Evolutionary conservation across 2,329 filamentous ascomycete genomes (phyloP), one percentile per base, ranked within the genome.

Genomic region (Ceratocystis lukuohia): DNA sequence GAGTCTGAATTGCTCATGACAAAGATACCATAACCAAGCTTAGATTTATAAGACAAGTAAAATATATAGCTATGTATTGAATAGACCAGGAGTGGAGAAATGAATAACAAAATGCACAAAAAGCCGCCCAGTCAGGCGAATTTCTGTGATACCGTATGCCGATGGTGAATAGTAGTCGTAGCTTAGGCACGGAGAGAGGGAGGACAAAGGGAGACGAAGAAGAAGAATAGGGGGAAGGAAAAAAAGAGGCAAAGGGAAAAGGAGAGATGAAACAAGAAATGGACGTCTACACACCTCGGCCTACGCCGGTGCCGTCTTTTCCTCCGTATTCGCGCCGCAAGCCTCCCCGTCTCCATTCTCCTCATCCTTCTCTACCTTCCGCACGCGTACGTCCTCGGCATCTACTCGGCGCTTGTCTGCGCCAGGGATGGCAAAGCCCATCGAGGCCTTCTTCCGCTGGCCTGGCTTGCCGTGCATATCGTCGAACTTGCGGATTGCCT

Each of bases 401-500:
- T 78, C 78, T 1, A 71, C 70, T 25, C 71, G 72, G 66, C 73
- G 75, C 17, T 74, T 77, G 0, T 74, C 72, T 3, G 77, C 72
- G 1, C 81, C 76, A 2, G 25, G 28, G 15, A 59, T 37, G 63
- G 78, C 83, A 71, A 88, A 88, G 0, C 85, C 85, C 76, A 88
- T 82, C 5, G 74, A 75, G 68, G 77, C 77, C 66, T 75, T 75
- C 71, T 77, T 84, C 72, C 84, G 87, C 45, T 87, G 83, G 73
- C 96, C 91, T 1, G 67, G 65, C 56, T 68, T 69, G 7, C 69
- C 69, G 74, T 92, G 99, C 74, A 93, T 88, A 76, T 96, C 90
- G 73, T 99, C 94, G 73, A 97, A 99, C 76, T 95, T 95, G 71
- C 90, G 84, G 71, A 99, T 96, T 12, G 89, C 89, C 70, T 85